These are phyloP conservation scores for Candida sojae DNA, from an alignment of 1,139 yeast genomes.

Conservation along the genomic window DNA sequence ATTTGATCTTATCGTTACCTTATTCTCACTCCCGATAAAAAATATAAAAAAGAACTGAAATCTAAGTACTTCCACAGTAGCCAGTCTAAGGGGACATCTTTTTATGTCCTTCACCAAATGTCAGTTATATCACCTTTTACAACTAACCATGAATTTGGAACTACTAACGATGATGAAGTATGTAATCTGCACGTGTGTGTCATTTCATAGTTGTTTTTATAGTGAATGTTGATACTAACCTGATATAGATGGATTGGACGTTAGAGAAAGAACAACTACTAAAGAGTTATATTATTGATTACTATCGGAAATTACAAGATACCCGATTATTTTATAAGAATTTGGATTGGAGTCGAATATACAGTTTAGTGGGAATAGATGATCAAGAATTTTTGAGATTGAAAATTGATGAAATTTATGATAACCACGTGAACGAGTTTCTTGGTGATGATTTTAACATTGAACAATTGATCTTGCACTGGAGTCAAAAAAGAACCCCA, in stretches of 20 bases:
- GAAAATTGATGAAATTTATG: conserved; percentile 26
- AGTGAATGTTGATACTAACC: neutral
- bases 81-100: neutral
- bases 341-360: conserved; percentile 21
- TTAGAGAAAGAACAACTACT: conserved; percentile 18
- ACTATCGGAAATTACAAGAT: conserved; percentile 13
- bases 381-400: conserved; percentile 21
- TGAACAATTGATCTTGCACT: conserved; percentile 10
- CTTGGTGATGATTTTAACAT: conserved; percentile 11
- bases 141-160: neutral
- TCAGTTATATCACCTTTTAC: conserved; percentile 1
- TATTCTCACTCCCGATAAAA: neutral
- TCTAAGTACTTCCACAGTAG: neutral
- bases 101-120: neutral
- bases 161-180: conserved; percentile 3
- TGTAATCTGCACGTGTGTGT: neutral
- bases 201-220: neutral
- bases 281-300: conserved; percentile 17
- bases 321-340: conserved; percentile 19
- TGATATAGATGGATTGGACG: conserved; percentile 20
- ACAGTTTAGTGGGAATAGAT: conserved; percentile 15
- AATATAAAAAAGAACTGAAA: neutral
- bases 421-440: conserved; percentile 12
- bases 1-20: no score
- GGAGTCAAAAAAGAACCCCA: conserved; percentile 18